Conservation (phyloP, 768 basidiomycete genomes). For the Phanerochaete carnosa region DNA sequence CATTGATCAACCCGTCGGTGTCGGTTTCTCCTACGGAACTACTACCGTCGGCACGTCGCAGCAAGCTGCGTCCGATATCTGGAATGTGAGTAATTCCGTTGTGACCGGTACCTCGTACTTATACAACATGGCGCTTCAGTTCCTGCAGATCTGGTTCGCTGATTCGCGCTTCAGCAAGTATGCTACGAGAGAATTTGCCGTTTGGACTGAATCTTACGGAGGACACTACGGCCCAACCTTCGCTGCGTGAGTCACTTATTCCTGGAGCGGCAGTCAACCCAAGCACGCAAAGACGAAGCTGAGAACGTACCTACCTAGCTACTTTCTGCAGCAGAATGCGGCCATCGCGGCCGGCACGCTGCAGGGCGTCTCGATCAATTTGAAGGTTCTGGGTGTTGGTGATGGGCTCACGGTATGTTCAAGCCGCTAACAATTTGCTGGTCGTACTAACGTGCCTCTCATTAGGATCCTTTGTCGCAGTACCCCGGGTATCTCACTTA, state of each 20-base stretch:
- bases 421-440: not conserved
- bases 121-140: conserved; percentile 18
- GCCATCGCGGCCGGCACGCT: conserved; percentile 47
- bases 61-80: conserved; percentile 53
- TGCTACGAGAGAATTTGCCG: conserved; percentile 41
- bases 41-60: conserved; percentile 47
- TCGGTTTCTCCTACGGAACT: conserved; percentile 59
- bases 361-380: conserved; percentile 47
- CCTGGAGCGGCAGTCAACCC: not conserved
- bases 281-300: not conserved
- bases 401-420: conserved; percentile 54
- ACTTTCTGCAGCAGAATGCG: conserved; percentile 58
- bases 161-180: conserved; percentile 53
- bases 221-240: conserved; percentile 39
- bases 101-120: not conserved
- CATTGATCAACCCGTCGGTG: conserved; percentile 62
- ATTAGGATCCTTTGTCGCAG: conserved; percentile 40
- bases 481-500: conserved; percentile 59
- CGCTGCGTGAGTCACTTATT: conserved; percentile 22
- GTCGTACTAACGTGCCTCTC: not conserved
- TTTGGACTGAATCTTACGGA: conserved; percentile 62
- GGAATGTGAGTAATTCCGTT: conserved; percentile 30
- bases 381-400: conserved; percentile 62
- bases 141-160: conserved; percentile 59
- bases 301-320: conserved; percentile 15